phyloP scores from a whole-genome alignment of 352 stramenopile species.

The Pythium insidiosum region DNA sequence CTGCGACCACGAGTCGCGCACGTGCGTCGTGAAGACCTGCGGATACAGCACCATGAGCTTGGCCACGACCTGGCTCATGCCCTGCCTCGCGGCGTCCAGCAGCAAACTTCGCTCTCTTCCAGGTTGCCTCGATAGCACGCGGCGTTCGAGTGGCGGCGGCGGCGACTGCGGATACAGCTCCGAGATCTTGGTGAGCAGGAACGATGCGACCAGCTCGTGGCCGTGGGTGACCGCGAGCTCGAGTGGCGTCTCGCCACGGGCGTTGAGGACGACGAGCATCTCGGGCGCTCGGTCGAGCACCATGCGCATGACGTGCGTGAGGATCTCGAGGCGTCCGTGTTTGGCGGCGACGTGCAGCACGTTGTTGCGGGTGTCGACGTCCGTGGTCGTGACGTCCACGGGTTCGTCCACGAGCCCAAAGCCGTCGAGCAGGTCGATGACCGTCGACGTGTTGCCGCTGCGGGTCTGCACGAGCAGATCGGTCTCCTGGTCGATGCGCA shows the following conservation, averaged over 20 bases:
- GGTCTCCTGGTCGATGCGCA: constrained; percentile 22
- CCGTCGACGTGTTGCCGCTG: constrained; percentile 33
- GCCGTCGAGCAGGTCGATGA: constrained; percentile 58
- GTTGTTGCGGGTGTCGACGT: constrained; percentile 24
- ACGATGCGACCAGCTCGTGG: constrained; percentile 44
- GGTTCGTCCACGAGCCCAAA: constrained; percentile 30
- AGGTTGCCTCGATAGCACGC: neutral
- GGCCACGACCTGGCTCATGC: constrained; percentile 26
- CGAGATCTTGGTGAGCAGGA: constrained; percentile 45
- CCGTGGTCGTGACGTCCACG: constrained; percentile 27
- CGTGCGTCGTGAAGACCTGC: constrained; percentile 21
- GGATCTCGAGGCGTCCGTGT: constrained; percentile 36
- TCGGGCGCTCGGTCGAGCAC: constrained; percentile 17
- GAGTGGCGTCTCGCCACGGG: constrained; percentile 28
- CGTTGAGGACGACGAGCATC: constrained; percentile 31
- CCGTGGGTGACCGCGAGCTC: constrained; percentile 34
- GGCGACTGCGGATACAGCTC: constrained; percentile 22
- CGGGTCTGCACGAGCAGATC: constrained; percentile 51
- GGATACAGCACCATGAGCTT: constrained; percentile 54
- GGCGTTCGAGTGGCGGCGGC: neutral
- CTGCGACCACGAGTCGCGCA: constrained; percentile 35
- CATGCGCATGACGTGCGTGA: constrained; percentile 41
- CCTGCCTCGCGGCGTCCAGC: constrained; percentile 33
- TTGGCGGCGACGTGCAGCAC: constrained; percentile 41
- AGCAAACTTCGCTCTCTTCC: constrained; percentile 38